Conservation (phyloP, 2,329 filamentous ascomycete genomes). For the Neocatenulostroma microsporum region DNA sequence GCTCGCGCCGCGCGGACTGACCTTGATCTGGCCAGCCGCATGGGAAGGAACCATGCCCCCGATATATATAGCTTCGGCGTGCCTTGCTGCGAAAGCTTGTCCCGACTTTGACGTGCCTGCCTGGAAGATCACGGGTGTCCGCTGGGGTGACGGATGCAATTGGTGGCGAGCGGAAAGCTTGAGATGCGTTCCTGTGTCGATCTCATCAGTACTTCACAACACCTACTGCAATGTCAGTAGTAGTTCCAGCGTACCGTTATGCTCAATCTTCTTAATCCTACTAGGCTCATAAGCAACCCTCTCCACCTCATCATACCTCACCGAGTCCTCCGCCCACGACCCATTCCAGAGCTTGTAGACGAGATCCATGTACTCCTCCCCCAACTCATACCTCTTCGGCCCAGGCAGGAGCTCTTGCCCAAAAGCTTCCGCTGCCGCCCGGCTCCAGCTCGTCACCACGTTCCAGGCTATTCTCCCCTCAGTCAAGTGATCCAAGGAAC, state of each 20-base stretch:
- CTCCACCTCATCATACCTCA: constrained; percentile 45
- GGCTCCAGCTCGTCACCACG: constrained; percentile 58
- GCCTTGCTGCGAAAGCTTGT: too few relatives aligned
- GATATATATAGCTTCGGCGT: too few relatives aligned
- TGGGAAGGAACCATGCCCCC: too few relatives aligned
- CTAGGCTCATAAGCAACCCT: constrained; percentile 53
- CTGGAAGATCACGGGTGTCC: too few relatives aligned
- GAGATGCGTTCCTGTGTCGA: too few relatives aligned
- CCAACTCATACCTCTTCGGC: constrained; percentile 54
- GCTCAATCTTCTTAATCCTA: constrained; percentile 53
- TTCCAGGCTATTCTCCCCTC: constrained; percentile 58
- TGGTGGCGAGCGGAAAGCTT: constrained; percentile 41
- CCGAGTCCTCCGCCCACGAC: constrained; percentile 49
- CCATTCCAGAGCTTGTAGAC: constrained; percentile 56
- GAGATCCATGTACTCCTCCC: constrained; percentile 55
- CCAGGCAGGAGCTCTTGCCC: constrained; percentile 53
- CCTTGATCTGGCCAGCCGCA: too few relatives aligned
- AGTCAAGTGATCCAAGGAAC: constrained; percentile 55
- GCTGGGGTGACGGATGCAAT: constrained; percentile 33
- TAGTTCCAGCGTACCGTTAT: constrained; percentile 54
- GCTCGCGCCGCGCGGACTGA: too few relatives aligned
- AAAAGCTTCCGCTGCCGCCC: constrained; percentile 56
- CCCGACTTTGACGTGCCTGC: too few relatives aligned
- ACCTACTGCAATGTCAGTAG: too few relatives aligned
- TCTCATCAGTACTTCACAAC: too few relatives aligned